Evolutionary conservation across 2,329 filamentous ascomycete species (phyloP).

Genomic region (Bipolaris oryzae): DNA sequence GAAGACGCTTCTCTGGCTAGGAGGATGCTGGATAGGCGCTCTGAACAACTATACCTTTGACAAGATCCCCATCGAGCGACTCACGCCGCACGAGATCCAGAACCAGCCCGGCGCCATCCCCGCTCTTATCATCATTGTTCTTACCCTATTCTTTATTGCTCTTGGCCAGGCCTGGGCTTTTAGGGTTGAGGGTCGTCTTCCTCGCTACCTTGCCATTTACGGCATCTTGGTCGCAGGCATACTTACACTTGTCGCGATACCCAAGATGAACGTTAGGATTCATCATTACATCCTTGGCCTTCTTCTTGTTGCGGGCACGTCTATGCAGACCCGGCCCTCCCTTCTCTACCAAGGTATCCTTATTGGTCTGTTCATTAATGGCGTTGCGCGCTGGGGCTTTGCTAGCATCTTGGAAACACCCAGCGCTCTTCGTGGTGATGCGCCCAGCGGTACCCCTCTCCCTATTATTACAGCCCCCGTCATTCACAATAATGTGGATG

Average conservation of each 20-base stretch:
- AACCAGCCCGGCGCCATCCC: constrained; percentile 88
- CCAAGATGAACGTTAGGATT: constrained; percentile 80
- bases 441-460: constrained; percentile 63
- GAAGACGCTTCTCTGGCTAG: constrained; percentile 89
- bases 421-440: constrained; percentile 66
- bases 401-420: constrained; percentile 86
- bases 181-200: constrained; percentile 80
- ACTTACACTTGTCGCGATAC: constrained; percentile 71
- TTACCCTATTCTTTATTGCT: constrained; percentile 70
- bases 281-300: constrained; percentile 95
- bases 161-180: constrained; percentile 83
- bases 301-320: constrained; percentile 84
- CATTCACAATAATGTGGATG: constrained; percentile 53
- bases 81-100: constrained; percentile 87
- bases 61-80: constrained; percentile 87
- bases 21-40: constrained; percentile 86
- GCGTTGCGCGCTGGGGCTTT: constrained; percentile 92
- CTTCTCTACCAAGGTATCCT: constrained; percentile 89
- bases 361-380: constrained; percentile 90
- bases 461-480: constrained; percentile 53
- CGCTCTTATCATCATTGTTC: constrained; percentile 78
- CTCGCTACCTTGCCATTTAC: constrained; percentile 79
- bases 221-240: constrained; percentile 80
- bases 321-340: constrained; percentile 82
- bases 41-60: constrained; percentile 95